Evolutionary conservation across 192 early-diverging fungal genomes (phyloP).

Genomic region (Umbelopsis vinacea): DNA sequence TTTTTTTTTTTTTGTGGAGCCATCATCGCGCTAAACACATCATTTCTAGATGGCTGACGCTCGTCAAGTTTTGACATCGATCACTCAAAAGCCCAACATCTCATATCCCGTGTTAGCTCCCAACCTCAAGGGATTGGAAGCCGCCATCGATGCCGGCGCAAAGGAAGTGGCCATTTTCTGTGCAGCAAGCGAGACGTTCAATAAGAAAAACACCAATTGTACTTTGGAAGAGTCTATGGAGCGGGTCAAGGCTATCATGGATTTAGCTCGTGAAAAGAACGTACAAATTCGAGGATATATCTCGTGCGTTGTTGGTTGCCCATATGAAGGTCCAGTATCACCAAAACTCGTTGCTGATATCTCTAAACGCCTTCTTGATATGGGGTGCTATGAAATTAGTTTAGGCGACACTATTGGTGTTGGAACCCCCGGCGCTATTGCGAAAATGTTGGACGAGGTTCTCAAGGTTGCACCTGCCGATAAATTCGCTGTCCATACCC

Average conservation of each 20-base stretch:
- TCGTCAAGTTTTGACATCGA: slow-evolving; percentile 70
- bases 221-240: slow-evolving; percentile 82
- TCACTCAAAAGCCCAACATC: slow-evolving; percentile 65
- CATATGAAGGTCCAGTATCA: slow-evolving; percentile 83
- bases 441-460: slow-evolving; percentile 72
- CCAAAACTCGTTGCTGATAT: slow-evolving; percentile 74
- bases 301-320: slow-evolving; percentile 91
- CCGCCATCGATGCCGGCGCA: slow-evolving; percentile 78
- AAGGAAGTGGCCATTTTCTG: slow-evolving; percentile 93
- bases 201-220: slow-evolving; percentile 91
- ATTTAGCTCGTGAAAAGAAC: slow-evolving; percentile 61
- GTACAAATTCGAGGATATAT: slow-evolving; percentile 86
- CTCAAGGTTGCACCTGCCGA: slow-evolving; percentile 71
- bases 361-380: slow-evolving; percentile 71
- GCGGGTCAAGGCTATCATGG: slow-evolving; percentile 70
- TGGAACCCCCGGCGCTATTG: slow-evolving; percentile 73
- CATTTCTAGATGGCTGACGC: slow-evolving; percentile 83
- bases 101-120: slow-evolving; percentile 90
- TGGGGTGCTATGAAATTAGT: slow-evolving; percentile 98
- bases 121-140: slow-evolving; percentile 83
- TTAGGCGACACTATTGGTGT: slow-evolving; percentile 97
- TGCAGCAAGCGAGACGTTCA: slow-evolving; percentile 88
- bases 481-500: slow-evolving; percentile 89
- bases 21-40: background rate
- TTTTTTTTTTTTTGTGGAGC: background rate